phyloP scores from a whole-genome alignment of 345 rosid genomes.

The Alliaria petiolata region DNA sequence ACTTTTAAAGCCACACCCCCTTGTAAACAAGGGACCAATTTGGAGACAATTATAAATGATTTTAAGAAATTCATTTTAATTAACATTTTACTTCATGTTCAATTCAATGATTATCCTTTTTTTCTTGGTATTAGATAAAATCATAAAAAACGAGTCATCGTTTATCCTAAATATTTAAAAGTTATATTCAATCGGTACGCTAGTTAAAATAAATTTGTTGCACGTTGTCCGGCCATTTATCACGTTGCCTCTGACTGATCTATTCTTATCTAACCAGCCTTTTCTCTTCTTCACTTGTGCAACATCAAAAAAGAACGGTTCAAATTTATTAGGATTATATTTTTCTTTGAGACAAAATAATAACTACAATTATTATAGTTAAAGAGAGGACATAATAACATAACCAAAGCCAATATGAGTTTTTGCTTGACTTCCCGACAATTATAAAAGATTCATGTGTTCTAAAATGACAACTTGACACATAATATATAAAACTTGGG shows the following conservation, averaged over 20 bases:
- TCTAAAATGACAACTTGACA: neutral
- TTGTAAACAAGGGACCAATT: neutral
- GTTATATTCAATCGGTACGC: neutral
- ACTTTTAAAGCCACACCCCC: neutral
- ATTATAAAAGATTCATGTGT: neutral
- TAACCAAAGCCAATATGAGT: neutral
- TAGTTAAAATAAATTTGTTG: conserved; percentile 12
- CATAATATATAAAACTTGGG: neutral
- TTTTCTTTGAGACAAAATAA: neutral
- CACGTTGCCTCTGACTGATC: neutral
- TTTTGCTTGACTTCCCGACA: neutral
- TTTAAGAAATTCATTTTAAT: neutral
- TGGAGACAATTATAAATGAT: neutral
- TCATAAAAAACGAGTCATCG: conserved; percentile 10
- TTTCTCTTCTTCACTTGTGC: neutral
- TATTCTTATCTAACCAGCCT: conserved; percentile 13
- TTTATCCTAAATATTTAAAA: neutral
- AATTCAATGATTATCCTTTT: neutral
- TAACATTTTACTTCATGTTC: neutral
- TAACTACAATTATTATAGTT: neutral
- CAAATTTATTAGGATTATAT: neutral
- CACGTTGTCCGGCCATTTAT: conserved; percentile 33
- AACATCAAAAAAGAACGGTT: neutral
- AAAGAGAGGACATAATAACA: neutral
- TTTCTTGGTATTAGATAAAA: neutral